Evolutionary conservation across 2,329 filamentous ascomycete genomes (phyloP), one percentile per base, ranked within the genome.

Genomic region (Colletotrichum costaricense): DNA sequence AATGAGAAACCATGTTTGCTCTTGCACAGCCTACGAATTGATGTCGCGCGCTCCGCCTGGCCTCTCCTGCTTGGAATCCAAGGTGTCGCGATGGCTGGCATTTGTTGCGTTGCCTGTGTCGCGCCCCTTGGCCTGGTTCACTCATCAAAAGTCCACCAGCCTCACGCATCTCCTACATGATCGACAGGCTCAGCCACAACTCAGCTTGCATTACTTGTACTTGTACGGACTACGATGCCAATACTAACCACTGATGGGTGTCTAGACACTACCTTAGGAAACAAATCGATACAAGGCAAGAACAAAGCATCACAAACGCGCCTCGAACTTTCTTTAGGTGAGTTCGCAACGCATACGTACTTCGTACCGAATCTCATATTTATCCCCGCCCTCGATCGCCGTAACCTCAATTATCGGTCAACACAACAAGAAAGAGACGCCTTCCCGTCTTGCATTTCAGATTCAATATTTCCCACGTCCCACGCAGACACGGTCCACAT

Each of bases 401-500:
- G n/a, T 9, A 49, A 12, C 26, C 33, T 33, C 8, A 30, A 28
- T 35, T 19, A 11, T 35, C 28, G 11, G 19, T 35, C 63, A 65
- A 56, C 49, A 35, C 52, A 56, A 56, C 33, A 35, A 8, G 9
- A 42, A 28, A 56, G 1, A 65, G 19, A 52, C 58, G 38, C 24
- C 69, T 63, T 70, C 60, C 70, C 70, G 67, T 46, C n/a, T 69
- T 26, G 30, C 65, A 69, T 73, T 55, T 56, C 60, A 58, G 59
- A 54, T 55, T 68, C 59, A 49, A 66, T 70, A 60, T 54, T 57
- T 46, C 60, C 19, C 42, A 49, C 42, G 42, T 49, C 42, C 42
- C 19, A 38, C 30, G 49, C 57, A 54, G 63, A 52, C 66, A 35
- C 63, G 46, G 56, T 59, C 72, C 69, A 67, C 58, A 63, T 24